Evolutionary conservation across 78 protist species (phyloP).

Genomic region (Dictyostelium capitatum): DNA sequence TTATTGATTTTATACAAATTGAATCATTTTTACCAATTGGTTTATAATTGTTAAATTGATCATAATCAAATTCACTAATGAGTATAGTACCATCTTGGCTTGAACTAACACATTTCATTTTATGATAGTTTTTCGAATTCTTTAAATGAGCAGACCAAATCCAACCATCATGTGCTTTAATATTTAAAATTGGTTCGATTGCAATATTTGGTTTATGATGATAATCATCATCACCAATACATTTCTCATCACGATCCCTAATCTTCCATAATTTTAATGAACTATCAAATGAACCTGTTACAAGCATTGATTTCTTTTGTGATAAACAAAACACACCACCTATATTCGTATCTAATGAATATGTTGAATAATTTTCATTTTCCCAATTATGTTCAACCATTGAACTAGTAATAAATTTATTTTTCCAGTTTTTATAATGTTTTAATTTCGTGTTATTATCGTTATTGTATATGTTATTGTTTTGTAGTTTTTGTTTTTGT

Average conservation of each 20-base stretch:
- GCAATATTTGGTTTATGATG: background rate
- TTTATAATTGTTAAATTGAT: background rate
- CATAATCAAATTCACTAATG: background rate
- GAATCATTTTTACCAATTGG: background rate
- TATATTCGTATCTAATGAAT: conserved; percentile 3
- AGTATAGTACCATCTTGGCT: conserved; percentile 52
- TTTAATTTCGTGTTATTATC: background rate
- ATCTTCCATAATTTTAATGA: conserved; percentile 26
- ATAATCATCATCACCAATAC: background rate
- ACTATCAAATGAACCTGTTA: conserved; percentile 39
- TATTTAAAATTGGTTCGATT: background rate
- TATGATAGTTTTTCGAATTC: background rate
- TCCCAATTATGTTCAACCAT: conserved; percentile 31
- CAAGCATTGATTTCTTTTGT: background rate
- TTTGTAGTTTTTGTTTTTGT: background rate
- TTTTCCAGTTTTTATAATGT: conserved; percentile 16
- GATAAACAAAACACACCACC: conserved; percentile 60
- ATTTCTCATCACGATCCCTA: background rate
- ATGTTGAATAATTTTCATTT: background rate
- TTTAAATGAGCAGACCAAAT: conserved; percentile 32
- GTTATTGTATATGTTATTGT: background rate
- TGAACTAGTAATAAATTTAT: background rate
- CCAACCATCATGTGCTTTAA: conserved; percentile 42
- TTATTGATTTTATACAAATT: background rate
- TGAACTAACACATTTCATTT: conserved; percentile 3